Base-by-base conservation (phyloP, 2,329 filamentous ascomycete species). In the Fonsecaea monophora region DNA sequence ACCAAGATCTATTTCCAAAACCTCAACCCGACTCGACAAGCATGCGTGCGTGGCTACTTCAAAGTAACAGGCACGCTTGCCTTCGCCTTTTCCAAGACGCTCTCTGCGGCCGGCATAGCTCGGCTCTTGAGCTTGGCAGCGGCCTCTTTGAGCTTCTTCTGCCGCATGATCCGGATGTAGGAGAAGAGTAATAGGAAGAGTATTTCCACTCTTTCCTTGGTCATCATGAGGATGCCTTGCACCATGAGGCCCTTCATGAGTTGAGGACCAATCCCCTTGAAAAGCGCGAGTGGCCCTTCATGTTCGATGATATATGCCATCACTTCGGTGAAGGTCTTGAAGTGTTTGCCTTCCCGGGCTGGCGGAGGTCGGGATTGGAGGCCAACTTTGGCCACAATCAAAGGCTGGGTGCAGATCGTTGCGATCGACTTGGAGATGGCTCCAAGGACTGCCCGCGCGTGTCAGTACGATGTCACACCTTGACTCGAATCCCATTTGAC, bases 211-310 rank as follows among this genome's bases (percentile, higher is more conserved):
- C 92, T 92, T 81, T 99, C 95, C 82, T 99, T 99, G 56, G 93
- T 95, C 93, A 97, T 99, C 95, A 99, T 99, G 45, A 99, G 83
- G 64, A 99, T 88, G 58, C 95, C 95, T 77, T 99, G 95, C 2
- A 99, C 95, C 57, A 99, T 78, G 60, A 99, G 81, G 1, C 95
- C 95, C 81, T 99, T 99, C 66, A 93, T 79, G 60, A 99, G 91
- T 78, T 99, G 95, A 2, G 95, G 95, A 0, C 88, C 93, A 72
- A 99, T 97, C 50, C 95, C 95, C 82, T 99, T 99, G 84, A 98
- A 99, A 1, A 99, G 84, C n/a, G 90, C 90, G 12, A 90, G 74
- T 0, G 86, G 77, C 3, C 95, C 95, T 77, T 99, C 95, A 68
- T 97, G 89, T 75, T 96, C 84, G 63, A 97, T 81, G 73, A 99